Conservation (phyloP, 2,329 filamentous ascomycete genomes). For the Aspergillus udagawae region DNA sequence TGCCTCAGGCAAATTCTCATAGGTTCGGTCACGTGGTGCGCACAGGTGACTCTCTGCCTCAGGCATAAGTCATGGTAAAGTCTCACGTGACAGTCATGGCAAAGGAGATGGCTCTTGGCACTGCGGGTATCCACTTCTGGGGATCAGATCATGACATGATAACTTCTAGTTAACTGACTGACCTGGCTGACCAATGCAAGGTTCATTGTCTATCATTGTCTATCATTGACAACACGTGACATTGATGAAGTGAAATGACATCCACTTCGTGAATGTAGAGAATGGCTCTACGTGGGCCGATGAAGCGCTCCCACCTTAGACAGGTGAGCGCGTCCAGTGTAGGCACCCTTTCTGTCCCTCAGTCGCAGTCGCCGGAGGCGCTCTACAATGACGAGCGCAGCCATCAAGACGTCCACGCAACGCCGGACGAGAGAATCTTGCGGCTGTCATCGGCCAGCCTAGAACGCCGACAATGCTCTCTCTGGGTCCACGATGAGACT, state of each 20-base stretch:
- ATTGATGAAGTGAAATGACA: constrained; percentile 17
- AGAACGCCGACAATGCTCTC: constrained; percentile 39
- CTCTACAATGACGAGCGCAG: constrained; percentile 22
- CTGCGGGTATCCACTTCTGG: not conserved
- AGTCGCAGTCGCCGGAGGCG: constrained; percentile 22
- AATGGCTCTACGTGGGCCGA: constrained; percentile 38
- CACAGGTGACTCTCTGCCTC: not conserved
- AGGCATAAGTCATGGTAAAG: not conserved
- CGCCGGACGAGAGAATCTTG: constrained; percentile 23
- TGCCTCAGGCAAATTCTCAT: not conserved
- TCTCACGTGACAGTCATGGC: not conserved
- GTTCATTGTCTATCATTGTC: not conserved
- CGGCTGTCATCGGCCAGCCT: constrained; percentile 25
- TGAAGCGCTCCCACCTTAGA: constrained; percentile 38
- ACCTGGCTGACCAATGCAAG: not conserved
- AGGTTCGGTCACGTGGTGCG: not conserved
- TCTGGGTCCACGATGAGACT: constrained; percentile 65
- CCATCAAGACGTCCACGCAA: constrained; percentile 13
- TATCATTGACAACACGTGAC: not conserved
- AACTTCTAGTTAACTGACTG: not conserved
- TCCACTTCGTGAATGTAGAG: constrained; percentile 8
- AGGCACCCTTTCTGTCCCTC: constrained; percentile 30
- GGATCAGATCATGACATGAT: not conserved
- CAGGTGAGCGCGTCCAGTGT: constrained; percentile 40
- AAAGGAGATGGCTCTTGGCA: not conserved